Percentiles rank a stretch among this genome's conserved stretches.
phyloP scores from a whole-genome alignment of 441 rosid genomes.

The Pelargonium australe region DNA sequence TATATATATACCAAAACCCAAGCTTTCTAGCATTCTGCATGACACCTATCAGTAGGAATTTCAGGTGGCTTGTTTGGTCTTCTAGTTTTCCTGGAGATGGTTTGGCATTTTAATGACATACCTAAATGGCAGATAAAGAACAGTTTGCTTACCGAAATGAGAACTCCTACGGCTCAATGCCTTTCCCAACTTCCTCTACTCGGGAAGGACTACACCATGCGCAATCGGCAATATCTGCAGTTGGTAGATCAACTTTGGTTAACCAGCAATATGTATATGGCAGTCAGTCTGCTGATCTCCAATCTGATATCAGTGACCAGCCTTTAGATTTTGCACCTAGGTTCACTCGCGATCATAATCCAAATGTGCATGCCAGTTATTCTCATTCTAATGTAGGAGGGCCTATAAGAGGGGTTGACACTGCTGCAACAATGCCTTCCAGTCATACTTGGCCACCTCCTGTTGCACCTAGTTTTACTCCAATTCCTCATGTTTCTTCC shows the following conservation, averaged over 20 bases:
- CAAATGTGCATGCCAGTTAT: constrained; percentile 44
- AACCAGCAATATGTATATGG: constrained; percentile 53
- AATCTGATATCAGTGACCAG: constrained; percentile 48
- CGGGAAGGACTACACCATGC: constrained; percentile 40
- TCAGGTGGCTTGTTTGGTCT: constrained; percentile 15
- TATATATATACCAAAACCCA: constrained; percentile 1
- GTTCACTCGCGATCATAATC: constrained; percentile 44
- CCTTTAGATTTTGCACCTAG: constrained; percentile 65
- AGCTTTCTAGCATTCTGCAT: constrained; percentile 7
- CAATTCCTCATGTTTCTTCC: constrained; percentile 54
- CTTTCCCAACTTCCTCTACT: constrained; percentile 36
- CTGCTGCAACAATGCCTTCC: constrained; percentile 31
- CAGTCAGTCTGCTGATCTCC: constrained; percentile 46
- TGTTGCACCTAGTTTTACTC: constrained; percentile 49
- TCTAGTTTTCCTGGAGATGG: constrained; percentile 7
- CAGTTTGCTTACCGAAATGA: constrained; percentile 32
- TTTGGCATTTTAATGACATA: constrained; percentile 23
- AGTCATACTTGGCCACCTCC: constrained; percentile 58
- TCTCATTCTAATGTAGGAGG: constrained; percentile 38
- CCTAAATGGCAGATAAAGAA: constrained; percentile 41
- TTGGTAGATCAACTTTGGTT: constrained; percentile 33
- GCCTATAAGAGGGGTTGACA: constrained; percentile 30
- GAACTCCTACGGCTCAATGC: constrained; percentile 28
- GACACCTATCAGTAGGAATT: constrained; percentile 9
- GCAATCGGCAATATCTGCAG: constrained; percentile 31